A percentile compares a stretch with the other conserved stretches of the same genome.
These are phyloP conservation scores for Sporothrix dimorphospora DNA, from an alignment of 2,329 filamentous ascomycete genomes.

Conservation along the genomic window DNA sequence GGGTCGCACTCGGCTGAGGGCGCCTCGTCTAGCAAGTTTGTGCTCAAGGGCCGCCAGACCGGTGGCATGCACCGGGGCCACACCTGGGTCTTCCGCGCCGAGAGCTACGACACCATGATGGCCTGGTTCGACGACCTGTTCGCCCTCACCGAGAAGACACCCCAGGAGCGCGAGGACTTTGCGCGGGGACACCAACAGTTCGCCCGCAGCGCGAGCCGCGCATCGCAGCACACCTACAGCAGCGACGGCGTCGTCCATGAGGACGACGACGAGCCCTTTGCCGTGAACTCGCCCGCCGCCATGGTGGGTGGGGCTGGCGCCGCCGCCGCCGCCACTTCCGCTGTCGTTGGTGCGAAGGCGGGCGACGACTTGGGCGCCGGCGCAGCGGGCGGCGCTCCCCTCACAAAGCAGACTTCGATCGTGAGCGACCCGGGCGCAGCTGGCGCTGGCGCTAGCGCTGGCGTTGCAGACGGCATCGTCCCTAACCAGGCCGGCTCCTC, in stretches of 20 bases:
- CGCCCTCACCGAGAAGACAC: conserved; percentile 81
- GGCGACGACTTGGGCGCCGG: background rate
- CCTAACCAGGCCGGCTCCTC: too few species aligned
- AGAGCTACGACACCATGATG: conserved; percentile 90
- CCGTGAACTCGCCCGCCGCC: conserved; percentile 56
- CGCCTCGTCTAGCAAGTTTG: conserved; percentile 93
- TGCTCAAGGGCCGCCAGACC: conserved; percentile 93
- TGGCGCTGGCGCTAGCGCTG: too few species aligned
- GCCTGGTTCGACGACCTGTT: conserved; percentile 96
- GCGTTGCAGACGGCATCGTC: too few species aligned
- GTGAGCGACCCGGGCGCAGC: conserved; percentile 14
- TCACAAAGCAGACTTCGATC: background rate
- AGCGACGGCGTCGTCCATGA: conserved; percentile 81
- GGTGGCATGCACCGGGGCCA: conserved; percentile 86
- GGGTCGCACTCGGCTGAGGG: conserved; percentile 84
- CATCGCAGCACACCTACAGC: conserved; percentile 64
- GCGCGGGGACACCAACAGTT: conserved; percentile 63
- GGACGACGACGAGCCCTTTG: conserved; percentile 67
- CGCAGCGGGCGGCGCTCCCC: background rate
- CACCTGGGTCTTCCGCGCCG: conserved; percentile 72
- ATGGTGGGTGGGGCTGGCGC: background rate
- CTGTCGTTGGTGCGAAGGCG: background rate
- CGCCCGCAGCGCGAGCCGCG: conserved; percentile 74
- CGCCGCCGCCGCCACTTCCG: too few species aligned
- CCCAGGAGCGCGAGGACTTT: conserved; percentile 85